These are phyloP conservation scores for Neurospora sp. DNA, from an alignment of 495 filamentous ascomycete species.

Conservation along the genomic window DNA sequence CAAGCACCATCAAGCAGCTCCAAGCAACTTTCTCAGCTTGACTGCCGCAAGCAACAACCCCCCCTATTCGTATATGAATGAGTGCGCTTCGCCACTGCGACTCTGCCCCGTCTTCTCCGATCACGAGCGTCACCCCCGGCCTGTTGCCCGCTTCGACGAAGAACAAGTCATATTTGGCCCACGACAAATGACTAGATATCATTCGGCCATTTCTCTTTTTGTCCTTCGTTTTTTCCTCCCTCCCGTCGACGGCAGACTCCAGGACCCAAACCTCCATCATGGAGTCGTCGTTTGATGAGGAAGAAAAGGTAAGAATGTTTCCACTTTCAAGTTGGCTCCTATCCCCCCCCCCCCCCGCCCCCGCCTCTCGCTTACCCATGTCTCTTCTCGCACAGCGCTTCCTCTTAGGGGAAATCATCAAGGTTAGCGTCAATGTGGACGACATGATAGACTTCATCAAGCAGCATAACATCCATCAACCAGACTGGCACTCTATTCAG, in stretches of 20 bases:
- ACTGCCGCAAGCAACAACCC: background rate
- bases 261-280: conserved; percentile 24
- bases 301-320: conserved; percentile 33
- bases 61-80: conserved; percentile 5
- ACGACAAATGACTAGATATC: conserved; percentile 32
- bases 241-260: conserved; percentile 14
- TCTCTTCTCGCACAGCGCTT: conserved; percentile 32
- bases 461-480: conserved; percentile 26
- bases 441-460: conserved; percentile 40
- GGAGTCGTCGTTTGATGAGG: conserved; percentile 37
- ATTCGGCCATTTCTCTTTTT: conserved; percentile 14
- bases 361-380: conserved; percentile 4
- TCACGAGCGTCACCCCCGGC: conserved; percentile 16
- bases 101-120: conserved; percentile 6
- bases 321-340: conserved; percentile 4
- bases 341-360: conserved; percentile 2
- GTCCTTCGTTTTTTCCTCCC: conserved; percentile 14
- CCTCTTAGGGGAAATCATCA: conserved; percentile 45
- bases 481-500: conserved; percentile 37
- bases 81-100: conserved; percentile 25
- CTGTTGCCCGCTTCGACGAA: background rate
- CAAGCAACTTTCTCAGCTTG: background rate
- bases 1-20: background rate
- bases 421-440: conserved; percentile 35
- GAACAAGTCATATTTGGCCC: conserved; percentile 18